Base-by-base conservation (phyloP, 306 rosid genomes). In the Crotalaria pallida region DNA sequence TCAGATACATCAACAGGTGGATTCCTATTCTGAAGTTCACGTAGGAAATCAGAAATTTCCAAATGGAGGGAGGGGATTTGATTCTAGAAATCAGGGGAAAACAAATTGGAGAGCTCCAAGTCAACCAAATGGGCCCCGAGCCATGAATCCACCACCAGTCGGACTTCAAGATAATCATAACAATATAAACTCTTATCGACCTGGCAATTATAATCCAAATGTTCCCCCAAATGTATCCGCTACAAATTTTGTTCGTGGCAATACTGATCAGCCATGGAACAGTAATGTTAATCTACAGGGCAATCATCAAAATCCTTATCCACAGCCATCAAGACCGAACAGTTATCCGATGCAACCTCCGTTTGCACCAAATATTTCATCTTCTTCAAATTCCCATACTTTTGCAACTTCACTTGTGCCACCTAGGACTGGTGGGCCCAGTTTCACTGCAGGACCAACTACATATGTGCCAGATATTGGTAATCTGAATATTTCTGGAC, bases 381-480 rank as follows among this genome's bases (percentile, higher is more conserved):
- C 29, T 77, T 68, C 87, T 45, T 69, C 79, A 26, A 83, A 72
- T 77, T 40, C 85, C 53, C 84, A 69, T 34, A 49, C 66, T 80
- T 85, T 78, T 71, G 75, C 87, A 57, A 78, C 84, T 68, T 53
- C 83, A 52, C 75, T 79, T 19, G 50, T 62, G 45, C 88, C 81
- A 67, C 86, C 85, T 31, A 78, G 89, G 64, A 73, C 85, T 31
- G 58, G 66, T 74, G 88, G 80, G 50, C 87, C 87, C 38, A 83
- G 77, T 71, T 82, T 76, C 72, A 61, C 83, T 59, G 23, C 90
- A 41, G 73, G 81, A 31, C 74, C 84, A 29, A 78, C 18, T 55
- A 62, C 74, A 0, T 77, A 72, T 47, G 43, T 77, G 68, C 92
- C 91, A n/a, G 89, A 88, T 70, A 74, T 86, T 68, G 76, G 91